phyloP scores from a whole-genome alignment of 495 filamentous ascomycete species.

The Tuber melanosporum region DNA sequence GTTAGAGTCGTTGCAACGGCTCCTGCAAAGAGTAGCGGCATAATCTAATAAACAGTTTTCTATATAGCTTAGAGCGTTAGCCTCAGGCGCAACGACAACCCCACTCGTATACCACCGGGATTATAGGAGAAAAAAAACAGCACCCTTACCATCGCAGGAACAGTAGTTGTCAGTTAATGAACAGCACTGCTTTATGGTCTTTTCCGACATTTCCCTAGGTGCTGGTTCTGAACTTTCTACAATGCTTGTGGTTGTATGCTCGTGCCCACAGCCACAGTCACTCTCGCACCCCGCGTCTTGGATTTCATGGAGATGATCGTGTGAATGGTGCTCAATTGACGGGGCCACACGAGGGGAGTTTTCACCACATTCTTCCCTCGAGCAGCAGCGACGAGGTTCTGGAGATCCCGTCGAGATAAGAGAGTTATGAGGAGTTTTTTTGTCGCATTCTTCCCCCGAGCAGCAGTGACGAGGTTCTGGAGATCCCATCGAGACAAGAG shows the following conservation, averaged over 20 bases:
- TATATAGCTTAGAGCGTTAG: constrained; percentile 1
- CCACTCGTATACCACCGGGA: neutral
- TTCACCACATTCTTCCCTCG: neutral
- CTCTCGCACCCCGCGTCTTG: neutral
- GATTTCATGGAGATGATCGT: neutral
- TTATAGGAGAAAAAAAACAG: neutral
- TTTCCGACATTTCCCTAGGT: neutral
- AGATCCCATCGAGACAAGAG: neutral
- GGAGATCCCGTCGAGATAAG: neutral
- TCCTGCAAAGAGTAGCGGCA: constrained; percentile 23
- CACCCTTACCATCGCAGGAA: constrained; percentile 24
- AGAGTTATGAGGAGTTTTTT: neutral
- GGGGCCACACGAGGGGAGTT: neutral
- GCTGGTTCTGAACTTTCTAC: neutral
- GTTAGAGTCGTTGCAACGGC: constrained; percentile 13
- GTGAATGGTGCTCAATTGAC: neutral
- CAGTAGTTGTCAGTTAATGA: constrained; percentile 1
- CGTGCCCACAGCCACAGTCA: neutral
- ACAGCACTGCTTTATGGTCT: neutral
- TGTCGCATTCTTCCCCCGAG: neutral
- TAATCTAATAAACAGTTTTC: constrained; percentile 23
- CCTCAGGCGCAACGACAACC: neutral
- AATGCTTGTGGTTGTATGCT: neutral
- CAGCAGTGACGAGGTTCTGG: neutral
- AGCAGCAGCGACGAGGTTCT: neutral